Base-by-base conservation (phyloP, 345 rosid species). In the Dipteronia sinensis region DNA sequence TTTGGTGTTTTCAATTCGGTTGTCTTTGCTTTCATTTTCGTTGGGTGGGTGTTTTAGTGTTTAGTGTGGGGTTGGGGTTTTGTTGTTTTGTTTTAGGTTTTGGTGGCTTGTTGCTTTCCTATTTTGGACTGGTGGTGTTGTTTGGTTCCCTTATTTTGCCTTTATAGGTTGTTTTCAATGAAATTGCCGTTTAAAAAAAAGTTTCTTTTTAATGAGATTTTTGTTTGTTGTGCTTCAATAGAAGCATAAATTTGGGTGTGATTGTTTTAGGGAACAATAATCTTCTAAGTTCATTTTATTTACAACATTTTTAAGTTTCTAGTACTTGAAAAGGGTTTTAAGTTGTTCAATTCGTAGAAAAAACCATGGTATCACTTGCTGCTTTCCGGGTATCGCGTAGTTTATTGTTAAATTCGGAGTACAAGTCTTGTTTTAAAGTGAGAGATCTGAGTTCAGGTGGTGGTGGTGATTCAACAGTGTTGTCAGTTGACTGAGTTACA, bases 401-500 rank as follows among this genome's bases (percentile, higher is more conserved):
- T 76, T 71, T 79, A 47, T 42, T 63, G 55, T 47, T 20, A 22
- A 82, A 42, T 83, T 77, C 70, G 66, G 79, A 80, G 59, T 69
- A 61, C 11, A 85, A 72, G 80, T 49, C 75, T 55, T 76, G 56
- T 74, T 78, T 85, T 72, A 82, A 79, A 83, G 89, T 84, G 47
- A 85, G 84, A 85, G 88, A 89, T 83, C 82, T 82, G 79, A 76
- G 87, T 17, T 40, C 69, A 19, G 79, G 67, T 1, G 87, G 83
- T 23, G 31, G 31, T 29, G 84, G 84, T 72, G 87, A 85, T 47
- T 64, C 88, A 25, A 31, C 79, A 29, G 71, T 73, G 34, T 42
- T 80, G 47, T 80, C 87, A 47, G 79, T 87, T 72, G 84, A 82
- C 65, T 71, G 82, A 10, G 34, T 77, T 55, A 38, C 38, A 13